Evolutionary conservation across 1,139 yeast species (phyloP).

Genomic region (Pneumocystis wakefieldiae): DNA sequence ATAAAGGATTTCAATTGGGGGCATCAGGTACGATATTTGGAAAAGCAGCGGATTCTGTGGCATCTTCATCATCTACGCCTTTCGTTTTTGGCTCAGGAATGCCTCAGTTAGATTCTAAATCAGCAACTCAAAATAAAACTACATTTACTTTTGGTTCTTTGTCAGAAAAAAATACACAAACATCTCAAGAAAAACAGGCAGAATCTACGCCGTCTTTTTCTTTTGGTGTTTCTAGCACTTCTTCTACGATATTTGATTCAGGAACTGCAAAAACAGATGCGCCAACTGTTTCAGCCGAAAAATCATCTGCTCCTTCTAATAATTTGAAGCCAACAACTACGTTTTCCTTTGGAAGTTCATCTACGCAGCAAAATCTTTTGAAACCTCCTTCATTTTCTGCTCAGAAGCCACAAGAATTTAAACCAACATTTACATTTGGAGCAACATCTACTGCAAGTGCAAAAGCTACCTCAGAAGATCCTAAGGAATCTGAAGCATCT

Average conservation of each 20-base stretch:
- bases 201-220: neutral
- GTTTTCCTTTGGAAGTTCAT: neutral
- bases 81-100: neutral
- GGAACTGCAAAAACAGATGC: constrained; percentile 2
- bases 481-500: neutral
- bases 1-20: neutral
- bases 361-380: neutral
- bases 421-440: constrained; percentile 6
- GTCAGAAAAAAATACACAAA: neutral
- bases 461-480: neutral
- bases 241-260: constrained; percentile 5
- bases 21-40: neutral
- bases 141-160: neutral
- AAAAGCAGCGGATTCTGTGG: neutral
- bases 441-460: neutral
- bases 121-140: neutral
- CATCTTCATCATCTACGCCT: neutral
- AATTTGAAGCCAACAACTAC: neutral
- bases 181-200: neutral
- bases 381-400: constrained; percentile 7
- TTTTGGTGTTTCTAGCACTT: constrained; percentile 4
- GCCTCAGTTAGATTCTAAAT: neutral
- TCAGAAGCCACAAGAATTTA: constrained; percentile 9
- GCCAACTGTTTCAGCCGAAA: neutral
- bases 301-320: neutral